Conservation (phyloP, 179 eudicot species). For the Beta lomatogona region DNA sequence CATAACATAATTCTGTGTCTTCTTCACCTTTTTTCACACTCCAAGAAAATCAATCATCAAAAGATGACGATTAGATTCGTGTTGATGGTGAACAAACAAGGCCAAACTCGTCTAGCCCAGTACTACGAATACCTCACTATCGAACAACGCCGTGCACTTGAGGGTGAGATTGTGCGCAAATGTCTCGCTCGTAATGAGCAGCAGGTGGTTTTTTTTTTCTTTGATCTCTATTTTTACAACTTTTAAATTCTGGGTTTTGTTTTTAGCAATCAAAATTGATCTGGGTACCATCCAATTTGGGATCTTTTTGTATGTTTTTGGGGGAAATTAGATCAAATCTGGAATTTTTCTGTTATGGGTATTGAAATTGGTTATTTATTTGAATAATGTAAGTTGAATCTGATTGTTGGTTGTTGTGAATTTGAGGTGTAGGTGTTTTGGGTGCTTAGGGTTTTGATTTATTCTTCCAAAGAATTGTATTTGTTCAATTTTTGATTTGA, state of each 20-base stretch:
- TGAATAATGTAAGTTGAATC: conserved; percentile 1
- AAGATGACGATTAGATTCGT: conserved; percentile 82
- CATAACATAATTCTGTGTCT: background rate
- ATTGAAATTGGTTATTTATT: background rate
- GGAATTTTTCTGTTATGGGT: background rate
- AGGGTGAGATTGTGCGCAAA: conserved; percentile 96
- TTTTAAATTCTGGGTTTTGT: background rate
- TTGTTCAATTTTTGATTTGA: background rate
- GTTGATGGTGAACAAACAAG: conserved; percentile 98
- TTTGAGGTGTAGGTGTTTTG: background rate
- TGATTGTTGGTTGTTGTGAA: conserved; percentile 2
- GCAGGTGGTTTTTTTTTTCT: conserved; percentile 48
- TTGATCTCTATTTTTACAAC: background rate
- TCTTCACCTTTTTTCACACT: background rate
- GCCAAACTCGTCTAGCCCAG: conserved; percentile 92
- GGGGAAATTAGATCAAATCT: background rate
- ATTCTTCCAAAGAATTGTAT: background rate
- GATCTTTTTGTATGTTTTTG: background rate
- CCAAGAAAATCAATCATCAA: conserved; percentile 15
- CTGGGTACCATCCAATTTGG: background rate
- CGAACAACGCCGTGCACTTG: conserved; percentile 95
- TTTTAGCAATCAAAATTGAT: background rate
- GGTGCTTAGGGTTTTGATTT: background rate
- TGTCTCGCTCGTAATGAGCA: conserved; percentile 96
- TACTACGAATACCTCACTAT: conserved; percentile 90